These are phyloP conservation scores for Yamadazyma laniorum DNA, from an alignment of 805 yeast species.

Conservation along the genomic window DNA sequence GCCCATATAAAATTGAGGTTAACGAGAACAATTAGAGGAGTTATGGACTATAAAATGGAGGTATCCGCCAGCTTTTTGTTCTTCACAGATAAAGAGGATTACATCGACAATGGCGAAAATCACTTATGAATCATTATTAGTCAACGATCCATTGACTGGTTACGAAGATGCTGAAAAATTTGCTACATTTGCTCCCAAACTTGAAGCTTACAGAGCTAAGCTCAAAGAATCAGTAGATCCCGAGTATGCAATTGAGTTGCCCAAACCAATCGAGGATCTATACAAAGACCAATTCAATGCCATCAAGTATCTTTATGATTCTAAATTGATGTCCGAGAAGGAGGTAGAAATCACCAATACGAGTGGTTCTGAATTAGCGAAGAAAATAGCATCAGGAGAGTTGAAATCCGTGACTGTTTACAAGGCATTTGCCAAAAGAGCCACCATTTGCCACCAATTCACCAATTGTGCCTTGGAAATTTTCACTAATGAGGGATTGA, in stretches of 20 bases:
- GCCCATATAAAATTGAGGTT: too few species aligned
- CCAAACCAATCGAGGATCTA: slow-evolving; percentile 31
- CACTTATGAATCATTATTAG: slow-evolving; percentile 12
- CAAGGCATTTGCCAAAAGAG: slow-evolving; percentile 43
- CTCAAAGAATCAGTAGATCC: slow-evolving; percentile 26
- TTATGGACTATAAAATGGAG: too few species aligned
- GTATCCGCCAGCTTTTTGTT: too few species aligned
- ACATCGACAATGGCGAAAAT: slow-evolving; percentile 2
- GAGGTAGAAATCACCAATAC: slow-evolving; percentile 41
- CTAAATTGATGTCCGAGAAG: slow-evolving; percentile 31
- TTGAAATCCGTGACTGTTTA: slow-evolving; percentile 34
- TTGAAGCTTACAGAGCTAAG: slow-evolving; percentile 32
- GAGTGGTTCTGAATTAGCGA: slow-evolving; percentile 23
- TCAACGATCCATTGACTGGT: slow-evolving; percentile 9
- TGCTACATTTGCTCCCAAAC: slow-evolving; percentile 41
- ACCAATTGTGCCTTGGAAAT: slow-evolving; percentile 42
- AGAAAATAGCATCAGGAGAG: slow-evolving; percentile 31
- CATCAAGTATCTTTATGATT: slow-evolving; percentile 31
- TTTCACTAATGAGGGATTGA: slow-evolving; percentile 59
- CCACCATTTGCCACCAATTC: slow-evolving; percentile 42
- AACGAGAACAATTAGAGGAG: too few species aligned
- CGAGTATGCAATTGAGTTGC: slow-evolving; percentile 31
- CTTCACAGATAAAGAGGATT: too few species aligned
- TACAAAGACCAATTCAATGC: slow-evolving; percentile 35
- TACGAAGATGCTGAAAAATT: slow-evolving; percentile 43